Evolutionary conservation across 2,329 filamentous ascomycete species (phyloP).

Genomic region (Lachnellula hyalina): DNA sequence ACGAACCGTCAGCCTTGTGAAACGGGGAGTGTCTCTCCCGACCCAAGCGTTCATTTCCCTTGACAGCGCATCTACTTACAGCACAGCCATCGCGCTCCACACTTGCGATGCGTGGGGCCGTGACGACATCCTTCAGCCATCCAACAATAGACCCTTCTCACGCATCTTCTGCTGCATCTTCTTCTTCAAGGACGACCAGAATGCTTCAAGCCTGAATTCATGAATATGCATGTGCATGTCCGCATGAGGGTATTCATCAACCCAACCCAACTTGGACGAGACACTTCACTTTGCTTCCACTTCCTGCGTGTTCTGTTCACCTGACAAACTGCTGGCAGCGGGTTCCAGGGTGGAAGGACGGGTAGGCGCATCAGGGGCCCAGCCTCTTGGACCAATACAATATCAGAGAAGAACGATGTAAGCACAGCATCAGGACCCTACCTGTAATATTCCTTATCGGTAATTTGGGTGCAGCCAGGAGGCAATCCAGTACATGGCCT

Average conservation of each 20-base stretch:
- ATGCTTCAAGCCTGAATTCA: slow-evolving; percentile 3
- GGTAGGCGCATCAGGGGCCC: slow-evolving; percentile 1
- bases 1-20: slow-evolving; percentile 2
- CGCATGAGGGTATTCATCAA: neutral
- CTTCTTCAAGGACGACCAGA: neutral
- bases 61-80: slow-evolving; percentile 1
- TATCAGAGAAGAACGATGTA: neutral
- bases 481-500: neutral
- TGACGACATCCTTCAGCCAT: neutral
- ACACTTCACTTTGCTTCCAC: slow-evolving; percentile 6
- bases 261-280: neutral
- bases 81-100: neutral
- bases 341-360: neutral
- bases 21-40: neutral
- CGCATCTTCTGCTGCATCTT: neutral
- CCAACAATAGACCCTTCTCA: no score
- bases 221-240: neutral
- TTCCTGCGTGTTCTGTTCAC: slow-evolving; percentile 1
- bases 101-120: neutral
- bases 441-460: neutral
- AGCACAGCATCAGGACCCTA: neutral
- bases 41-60: neutral
- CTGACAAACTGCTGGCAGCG: slow-evolving; percentile 1
- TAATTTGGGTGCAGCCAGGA: neutral
- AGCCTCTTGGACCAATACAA: neutral